Base-by-base conservation (phyloP, 1,284 basidiomycete genomes). In the Ceratobasidium theobromae region DNA sequence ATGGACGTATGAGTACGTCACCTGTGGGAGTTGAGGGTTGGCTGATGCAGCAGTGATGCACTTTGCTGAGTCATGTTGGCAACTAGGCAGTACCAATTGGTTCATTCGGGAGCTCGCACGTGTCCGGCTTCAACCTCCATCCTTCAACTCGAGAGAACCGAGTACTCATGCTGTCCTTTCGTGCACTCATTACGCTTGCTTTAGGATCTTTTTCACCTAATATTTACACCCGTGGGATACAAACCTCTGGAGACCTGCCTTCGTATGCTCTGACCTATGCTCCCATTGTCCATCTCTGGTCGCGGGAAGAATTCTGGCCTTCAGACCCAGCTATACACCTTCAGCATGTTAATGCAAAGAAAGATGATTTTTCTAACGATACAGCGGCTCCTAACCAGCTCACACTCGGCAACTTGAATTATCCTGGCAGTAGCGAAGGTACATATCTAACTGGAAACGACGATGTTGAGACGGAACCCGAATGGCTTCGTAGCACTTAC, bases 301-400 rank as follows among this genome's bases (percentile, higher is more conserved):
- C 73, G 9, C 41, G 70, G 30, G 77, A 77, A 67, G 51, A 66
- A 16, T 76, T 71, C 69, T 76, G 73, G 72, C 75, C 76, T 11
- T 72, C 75, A 32, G 74, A 76, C 54, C 69, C 76, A 48, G 68
- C 73, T 3, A 66, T 52, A 38, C 75, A 76, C 68, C 70, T 77
- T 25, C 70, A 69, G 33, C 73, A 76, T 71, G 75, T 58, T 68
- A 70, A 45, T 1, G 57, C 57, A 2, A 62, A 62, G 32, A 30
- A 49, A 6, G 21, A 51, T 23, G 32, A 49, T 30, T 62, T 51
- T 38, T 33, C 46, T 18, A 46, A 62, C 21, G 57, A 62, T 38
- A 51, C 57, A 5, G 21, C 46, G 33, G 57, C 57, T 0, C 57
- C 57, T 27, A 38, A n/a, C n/a, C 57, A 45, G n/a, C 48, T 62